Base-by-base conservation (phyloP, 75 land plant species). In the Selaginella tamariscina region DNA sequence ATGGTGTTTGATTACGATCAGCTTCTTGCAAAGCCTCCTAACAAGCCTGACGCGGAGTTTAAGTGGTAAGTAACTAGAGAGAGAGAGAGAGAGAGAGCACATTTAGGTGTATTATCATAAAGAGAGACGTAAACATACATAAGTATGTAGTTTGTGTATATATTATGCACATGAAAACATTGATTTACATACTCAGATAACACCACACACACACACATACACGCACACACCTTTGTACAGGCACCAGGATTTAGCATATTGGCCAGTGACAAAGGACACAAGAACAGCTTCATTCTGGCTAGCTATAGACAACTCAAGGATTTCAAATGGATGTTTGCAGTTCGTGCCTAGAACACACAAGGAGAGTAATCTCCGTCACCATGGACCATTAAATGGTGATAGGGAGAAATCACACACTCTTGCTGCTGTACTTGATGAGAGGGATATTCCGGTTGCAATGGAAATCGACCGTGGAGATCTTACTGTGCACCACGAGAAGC, bases 261-360 rank as follows among this genome's bases (percentile, higher is more conserved):
- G 81, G 81, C 79, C 79, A 18, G 70, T 79, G 15, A 79, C 81
- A 26, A 72, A 71, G 33, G 81, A 79, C 55, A 79, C 81, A 13
- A 32, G 81, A 32, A 79, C 81, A 31, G 81, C 81, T 27, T 79
- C 80, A 26, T 79, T 79, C 55, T 79, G 81, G 81, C 74, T 79
- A 31, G 79, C 81, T 27, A 71, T 79, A 32, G 81, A 79, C 66
- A 54, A 79, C 30, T 76, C 81, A 15, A 65, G 64, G 15, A 15
- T 79, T 1, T 72, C 76, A 33, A 79, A 79, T 77, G 81, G 81
- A n/a, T 79, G 81, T 56, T 55, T 79, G 21, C 80, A 67, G 31
- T 79, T 79, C 67, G 75, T 79, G 26, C 80, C 81, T 31, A 74
- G 80, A 26, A 55, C 81, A n/a, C 81, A 79, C 71, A 22, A 77